Evolutionary conservation across 257 asterid genomes (phyloP), one percentile per base, ranked within the genome.

Genomic region (Voacanga thouarsii): DNA sequence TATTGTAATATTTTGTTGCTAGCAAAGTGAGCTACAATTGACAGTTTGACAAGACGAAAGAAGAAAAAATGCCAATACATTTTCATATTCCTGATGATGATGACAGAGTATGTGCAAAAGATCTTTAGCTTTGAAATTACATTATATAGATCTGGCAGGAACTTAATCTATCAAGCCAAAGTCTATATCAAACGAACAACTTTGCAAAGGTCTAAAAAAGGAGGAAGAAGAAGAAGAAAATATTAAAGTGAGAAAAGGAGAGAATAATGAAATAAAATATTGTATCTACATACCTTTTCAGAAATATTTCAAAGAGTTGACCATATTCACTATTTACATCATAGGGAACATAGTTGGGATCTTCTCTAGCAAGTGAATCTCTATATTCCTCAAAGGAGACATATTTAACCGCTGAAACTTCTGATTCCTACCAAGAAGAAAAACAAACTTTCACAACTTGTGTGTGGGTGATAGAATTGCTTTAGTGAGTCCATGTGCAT

Each of bases 381-480:
- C 85, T 89, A 45, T 96, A 96, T 82, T 93, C 94, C 84, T 93
- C 92, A 55, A 83, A 56, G 30, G 91, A 85, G 81, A 92, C 80
- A 85, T 93, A 96, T 84, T 96, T 96, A 69, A 96, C 98, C 60
- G 97, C 97, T 81, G 98, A 93, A 82, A 96, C 99, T 85, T 96
- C 99, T 77, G 97, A 93, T 85, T 96, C 98, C 99, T 96, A 82
- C 88, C 77, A 85, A 71, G 86, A 78, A 79, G 78, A 68, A 71
- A 28, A 53, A 55, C 63, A 44, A 78, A 77, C 23, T 33, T 74
- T 79, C 61, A 77, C 80, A 77, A 68, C 19, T 51, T 43, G 61
- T 33, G 37, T 18, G 7, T 23, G 19, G 23, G 59, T 37, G 23
- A 30, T 73, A 49, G 39, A 71, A 15, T 21, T 55, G 77, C 30